A percentile compares a stretch with the other conserved stretches of the same genome.
Evolutionary conservation across 352 stramenopile genomes (phyloP).

Genomic region (Globisporangium iwayamae): DNA sequence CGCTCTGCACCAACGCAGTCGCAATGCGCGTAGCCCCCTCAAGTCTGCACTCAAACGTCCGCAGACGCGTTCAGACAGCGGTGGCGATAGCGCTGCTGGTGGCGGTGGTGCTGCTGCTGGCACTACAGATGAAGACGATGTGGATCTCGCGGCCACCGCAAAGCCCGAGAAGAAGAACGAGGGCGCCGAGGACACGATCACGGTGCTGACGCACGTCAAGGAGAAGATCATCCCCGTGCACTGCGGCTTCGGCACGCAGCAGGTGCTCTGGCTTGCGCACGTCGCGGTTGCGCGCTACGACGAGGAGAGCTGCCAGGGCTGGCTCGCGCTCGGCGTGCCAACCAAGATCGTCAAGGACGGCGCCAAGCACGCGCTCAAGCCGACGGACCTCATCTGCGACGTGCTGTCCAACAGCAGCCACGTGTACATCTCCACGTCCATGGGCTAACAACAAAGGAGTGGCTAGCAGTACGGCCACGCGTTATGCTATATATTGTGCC

Average conservation of each 20-base stretch:
- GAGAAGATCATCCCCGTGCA: constrained; percentile 72
- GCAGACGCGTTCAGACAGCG: neutral
- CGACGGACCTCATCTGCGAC: constrained; percentile 67
- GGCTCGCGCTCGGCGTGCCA: constrained; percentile 50
- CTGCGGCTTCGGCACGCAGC: constrained; percentile 71
- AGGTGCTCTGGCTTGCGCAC: constrained; percentile 66
- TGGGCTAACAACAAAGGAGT: constrained; percentile 18
- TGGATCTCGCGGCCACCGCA: neutral
- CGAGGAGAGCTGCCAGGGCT: constrained; percentile 48
- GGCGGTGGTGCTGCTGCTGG: neutral
- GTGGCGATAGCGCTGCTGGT: neutral
- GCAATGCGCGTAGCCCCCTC: neutral
- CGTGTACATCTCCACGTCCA: constrained; percentile 63
- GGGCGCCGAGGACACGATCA: constrained; percentile 50
- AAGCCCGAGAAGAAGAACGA: constrained; percentile 29
- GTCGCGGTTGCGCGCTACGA: constrained; percentile 71
- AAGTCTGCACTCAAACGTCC: constrained; percentile 5
- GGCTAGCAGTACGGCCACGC: neutral
- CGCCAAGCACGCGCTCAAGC: constrained; percentile 38
- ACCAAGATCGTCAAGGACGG: constrained; percentile 36
- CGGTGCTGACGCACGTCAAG: constrained; percentile 52
- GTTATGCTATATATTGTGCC: too few relatives aligned
- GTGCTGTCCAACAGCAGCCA: constrained; percentile 53
- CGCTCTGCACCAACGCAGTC: neutral
- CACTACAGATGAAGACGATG: neutral